phyloP scores from a whole-genome alignment of 345 rosid genomes.

The Boechera stricta region DNA sequence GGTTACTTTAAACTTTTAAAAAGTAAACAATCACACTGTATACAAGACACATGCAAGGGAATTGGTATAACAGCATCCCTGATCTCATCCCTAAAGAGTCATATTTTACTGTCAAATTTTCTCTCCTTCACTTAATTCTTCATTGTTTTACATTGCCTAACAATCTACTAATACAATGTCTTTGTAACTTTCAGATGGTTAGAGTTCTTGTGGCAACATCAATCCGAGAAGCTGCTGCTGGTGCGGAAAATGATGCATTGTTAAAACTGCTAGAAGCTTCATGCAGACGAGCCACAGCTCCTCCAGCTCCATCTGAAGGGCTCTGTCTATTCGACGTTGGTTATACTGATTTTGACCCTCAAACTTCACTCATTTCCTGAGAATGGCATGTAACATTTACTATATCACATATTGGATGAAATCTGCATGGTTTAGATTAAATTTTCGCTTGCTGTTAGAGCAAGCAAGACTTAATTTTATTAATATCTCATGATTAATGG shows the following conservation, averaged over 20 bases:
- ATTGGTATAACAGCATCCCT: conserved; percentile 1
- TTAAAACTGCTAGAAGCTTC: conserved; percentile 77
- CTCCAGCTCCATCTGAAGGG: conserved; percentile 91
- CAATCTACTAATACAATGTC: conserved; percentile 10
- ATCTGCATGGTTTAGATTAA: conserved; percentile 9
- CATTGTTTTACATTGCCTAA: conserved; percentile 8
- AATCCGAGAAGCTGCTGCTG: conserved; percentile 93
- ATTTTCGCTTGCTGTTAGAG: not conserved
- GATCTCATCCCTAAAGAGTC: conserved; percentile 8
- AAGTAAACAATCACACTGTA: not conserved
- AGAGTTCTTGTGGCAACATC: conserved; percentile 91
- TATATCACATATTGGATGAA: not conserved
- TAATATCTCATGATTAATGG: not conserved
- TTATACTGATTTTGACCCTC: conserved; percentile 69
- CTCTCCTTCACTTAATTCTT: not conserved
- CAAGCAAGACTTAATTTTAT: not conserved
- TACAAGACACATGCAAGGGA: not conserved
- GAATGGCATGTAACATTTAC: conserved; percentile 1
- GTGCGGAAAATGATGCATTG: conserved; percentile 75
- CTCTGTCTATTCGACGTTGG: conserved; percentile 88
- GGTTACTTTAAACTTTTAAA: not conserved
- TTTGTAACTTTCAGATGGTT: conserved; percentile 65
- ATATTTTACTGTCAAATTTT: not conserved
- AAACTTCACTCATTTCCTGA: conserved; percentile 59
- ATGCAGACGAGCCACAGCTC: conserved; percentile 93